phyloP scores from a whole-genome alignment of 495 filamentous ascomycete species.

The Xylaria sp. region DNA sequence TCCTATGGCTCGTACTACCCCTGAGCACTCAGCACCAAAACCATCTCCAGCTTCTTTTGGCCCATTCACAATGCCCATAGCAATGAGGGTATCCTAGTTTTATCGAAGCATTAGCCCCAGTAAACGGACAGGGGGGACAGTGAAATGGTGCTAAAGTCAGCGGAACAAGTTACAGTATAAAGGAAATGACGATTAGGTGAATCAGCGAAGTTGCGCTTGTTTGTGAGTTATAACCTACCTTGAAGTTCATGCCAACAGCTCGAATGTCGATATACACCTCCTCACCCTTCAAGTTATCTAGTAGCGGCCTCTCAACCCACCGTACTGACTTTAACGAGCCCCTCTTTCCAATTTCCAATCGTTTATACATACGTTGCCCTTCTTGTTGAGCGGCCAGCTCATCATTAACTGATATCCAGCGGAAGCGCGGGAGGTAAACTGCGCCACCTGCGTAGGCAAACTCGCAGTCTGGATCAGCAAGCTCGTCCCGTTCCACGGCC shows the following conservation, averaged over 20 bases:
- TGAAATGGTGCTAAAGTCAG: neutral
- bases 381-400: neutral
- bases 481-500: neutral
- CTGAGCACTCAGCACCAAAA: slow-evolving; percentile 15
- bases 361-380: neutral
- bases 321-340: slow-evolving; percentile 9
- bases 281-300: slow-evolving; percentile 3
- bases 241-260: slow-evolving; percentile 26
- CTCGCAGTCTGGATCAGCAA: slow-evolving; percentile 10
- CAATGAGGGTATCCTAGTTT: slow-evolving; percentile 23
- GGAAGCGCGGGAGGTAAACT: slow-evolving; percentile 20
- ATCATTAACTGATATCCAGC: slow-evolving; percentile 5
- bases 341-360: slow-evolving; percentile 18
- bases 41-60: slow-evolving; percentile 7
- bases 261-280: slow-evolving; percentile 9
- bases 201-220: neutral
- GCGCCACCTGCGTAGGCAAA: neutral
- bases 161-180: neutral
- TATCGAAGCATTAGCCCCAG: neutral
- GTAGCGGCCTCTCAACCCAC: slow-evolving; percentile 10
- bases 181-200: neutral
- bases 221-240: neutral
- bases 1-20: neutral
- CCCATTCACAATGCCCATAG: slow-evolving; percentile 19
- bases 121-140: neutral